These are phyloP conservation scores for Brasilioporus rufonigricans DNA, from an alignment of 768 basidiomycete genomes.

Conservation along the genomic window DNA sequence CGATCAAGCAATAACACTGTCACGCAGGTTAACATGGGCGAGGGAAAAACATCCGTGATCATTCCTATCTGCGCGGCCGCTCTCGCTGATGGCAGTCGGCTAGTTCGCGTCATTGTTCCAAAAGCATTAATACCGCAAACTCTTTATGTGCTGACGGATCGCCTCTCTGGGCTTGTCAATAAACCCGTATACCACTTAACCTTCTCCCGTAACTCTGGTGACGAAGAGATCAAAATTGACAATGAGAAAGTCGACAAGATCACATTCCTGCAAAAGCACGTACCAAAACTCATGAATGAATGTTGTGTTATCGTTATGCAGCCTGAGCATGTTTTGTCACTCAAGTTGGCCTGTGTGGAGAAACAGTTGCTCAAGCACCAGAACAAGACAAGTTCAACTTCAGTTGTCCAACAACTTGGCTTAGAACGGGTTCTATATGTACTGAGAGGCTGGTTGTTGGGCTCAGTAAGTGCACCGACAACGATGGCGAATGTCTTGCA, in stretches of 20 bases:
- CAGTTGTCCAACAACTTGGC: no score
- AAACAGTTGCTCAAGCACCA: no score
- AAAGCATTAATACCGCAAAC: neutral
- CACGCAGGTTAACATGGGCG: neutral
- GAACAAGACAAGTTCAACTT: no score
- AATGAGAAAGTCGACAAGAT: neutral
- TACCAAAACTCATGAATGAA: neutral
- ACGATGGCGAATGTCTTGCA: no score
- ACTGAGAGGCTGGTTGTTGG: no score
- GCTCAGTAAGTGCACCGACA: no score
- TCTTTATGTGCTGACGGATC: neutral
- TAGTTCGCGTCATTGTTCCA: neutral
- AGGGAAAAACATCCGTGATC: no score
- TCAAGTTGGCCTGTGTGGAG: neutral
- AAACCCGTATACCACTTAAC: neutral
- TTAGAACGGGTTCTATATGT: no score
- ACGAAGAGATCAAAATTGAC: no score
- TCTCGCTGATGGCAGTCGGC: no score
- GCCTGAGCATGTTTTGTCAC: neutral
- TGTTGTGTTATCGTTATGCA: neutral
- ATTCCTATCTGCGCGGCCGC: no score
- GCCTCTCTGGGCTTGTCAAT: neutral
- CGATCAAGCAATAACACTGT: neutral
- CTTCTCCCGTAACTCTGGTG: neutral
- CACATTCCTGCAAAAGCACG: neutral